Evolutionary conservation across 768 basidiomycete species (phyloP).

Genomic region (Crucibulum laeve): DNA sequence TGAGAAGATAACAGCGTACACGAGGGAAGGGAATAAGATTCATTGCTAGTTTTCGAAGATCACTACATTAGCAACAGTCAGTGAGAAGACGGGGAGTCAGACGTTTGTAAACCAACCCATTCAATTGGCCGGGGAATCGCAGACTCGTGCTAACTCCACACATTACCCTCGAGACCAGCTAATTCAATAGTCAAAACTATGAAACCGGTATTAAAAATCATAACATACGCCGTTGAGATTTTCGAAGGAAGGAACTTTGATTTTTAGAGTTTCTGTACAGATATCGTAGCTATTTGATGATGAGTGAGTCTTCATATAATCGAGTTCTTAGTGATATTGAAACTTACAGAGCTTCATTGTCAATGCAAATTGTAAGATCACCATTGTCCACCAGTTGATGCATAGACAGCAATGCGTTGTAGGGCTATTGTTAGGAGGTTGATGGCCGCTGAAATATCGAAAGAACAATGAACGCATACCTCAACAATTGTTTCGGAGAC

Average conservation of each 20-base stretch:
- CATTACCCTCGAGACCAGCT: constrained; percentile 88
- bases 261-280: constrained; percentile 58
- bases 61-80: constrained; percentile 34
- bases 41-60: constrained; percentile 86
- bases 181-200: constrained; percentile 3
- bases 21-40: constrained; percentile 97
- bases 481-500: constrained; percentile 57
- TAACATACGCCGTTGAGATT: constrained; percentile 64
- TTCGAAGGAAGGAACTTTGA: constrained; percentile 56
- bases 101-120: constrained; percentile 51
- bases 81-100: constrained; percentile 1
- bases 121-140: constrained; percentile 91
- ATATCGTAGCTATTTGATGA: constrained; percentile 60
- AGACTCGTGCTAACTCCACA: constrained; percentile 90
- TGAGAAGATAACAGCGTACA: constrained; percentile 32
- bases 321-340: neutral
- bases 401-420: constrained; percentile 79
- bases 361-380: constrained; percentile 80
- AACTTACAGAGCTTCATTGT: constrained; percentile 81
- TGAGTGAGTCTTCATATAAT: neutral
- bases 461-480: constrained; percentile 51
- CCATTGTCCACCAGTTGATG: constrained; percentile 89
- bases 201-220: neutral
- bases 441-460: constrained; percentile 28
- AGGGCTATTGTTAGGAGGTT: constrained; percentile 61